A percentile compares a stretch with the other conserved stretches of the same genome.
Evolutionary conservation across 2,329 filamentous ascomycete genomes (phyloP).

Genomic region (Cladophialophora yegresii): DNA sequence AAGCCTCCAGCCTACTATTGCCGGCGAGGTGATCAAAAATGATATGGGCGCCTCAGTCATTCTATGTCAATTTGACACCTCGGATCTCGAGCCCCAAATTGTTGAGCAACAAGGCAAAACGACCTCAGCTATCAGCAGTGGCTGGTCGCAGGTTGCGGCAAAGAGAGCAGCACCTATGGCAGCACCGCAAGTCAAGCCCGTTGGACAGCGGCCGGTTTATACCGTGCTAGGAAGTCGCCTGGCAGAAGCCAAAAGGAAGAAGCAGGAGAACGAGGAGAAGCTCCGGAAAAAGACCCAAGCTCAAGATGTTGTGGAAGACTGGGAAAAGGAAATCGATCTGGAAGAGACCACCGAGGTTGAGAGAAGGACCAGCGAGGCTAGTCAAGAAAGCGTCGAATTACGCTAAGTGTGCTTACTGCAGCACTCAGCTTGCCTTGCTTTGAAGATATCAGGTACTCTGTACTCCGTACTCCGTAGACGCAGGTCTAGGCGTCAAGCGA

Average conservation of each 20-base stretch:
- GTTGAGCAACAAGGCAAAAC: conserved; percentile 51
- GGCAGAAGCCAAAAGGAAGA: conserved; percentile 41
- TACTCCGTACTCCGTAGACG: too few relatives aligned
- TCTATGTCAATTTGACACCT: conserved; percentile 54
- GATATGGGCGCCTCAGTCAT: conserved; percentile 50
- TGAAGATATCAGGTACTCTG: background rate
- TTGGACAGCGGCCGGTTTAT: conserved; percentile 40
- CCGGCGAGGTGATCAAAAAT: conserved; percentile 47
- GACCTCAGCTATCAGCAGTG: conserved; percentile 40
- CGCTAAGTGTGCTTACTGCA: background rate
- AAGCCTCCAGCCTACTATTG: conserved; percentile 49
- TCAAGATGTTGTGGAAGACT: conserved; percentile 47
- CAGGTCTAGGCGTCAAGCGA: background rate
- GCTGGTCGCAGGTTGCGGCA: conserved; percentile 57
- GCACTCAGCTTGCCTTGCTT: background rate
- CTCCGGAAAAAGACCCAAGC: conserved; percentile 28
- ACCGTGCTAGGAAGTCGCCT: conserved; percentile 40
- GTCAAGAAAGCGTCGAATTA: background rate
- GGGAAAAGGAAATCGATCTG: conserved; percentile 51
- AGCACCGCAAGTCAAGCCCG: conserved; percentile 45
- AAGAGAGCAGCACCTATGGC: conserved; percentile 51
- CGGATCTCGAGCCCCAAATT: conserved; percentile 47
- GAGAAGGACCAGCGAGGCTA: conserved; percentile 12
- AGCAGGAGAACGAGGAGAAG: conserved; percentile 46
- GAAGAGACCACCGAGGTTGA: conserved; percentile 40